phyloP scores from a whole-genome alignment of 2,329 filamentous ascomycete genomes.

The Ascochyta rabiei region DNA sequence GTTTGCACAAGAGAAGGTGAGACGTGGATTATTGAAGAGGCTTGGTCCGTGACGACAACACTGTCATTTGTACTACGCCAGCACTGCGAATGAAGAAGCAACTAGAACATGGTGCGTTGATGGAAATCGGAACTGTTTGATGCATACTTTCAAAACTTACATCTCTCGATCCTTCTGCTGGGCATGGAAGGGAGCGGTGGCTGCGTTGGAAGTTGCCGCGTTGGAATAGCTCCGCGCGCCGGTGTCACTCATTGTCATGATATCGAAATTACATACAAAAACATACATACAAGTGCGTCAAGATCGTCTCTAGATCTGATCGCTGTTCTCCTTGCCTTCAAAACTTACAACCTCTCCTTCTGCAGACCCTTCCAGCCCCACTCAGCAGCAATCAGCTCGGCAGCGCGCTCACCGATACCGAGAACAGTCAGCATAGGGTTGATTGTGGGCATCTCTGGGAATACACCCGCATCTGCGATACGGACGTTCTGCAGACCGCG shows the following conservation, averaged over 20 bases:
- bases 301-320: slow-evolving; percentile 5
- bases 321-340: neutral
- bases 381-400: slow-evolving; percentile 80
- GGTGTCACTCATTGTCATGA: slow-evolving; percentile 15
- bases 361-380: slow-evolving; percentile 68
- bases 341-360: slow-evolving; percentile 58
- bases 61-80: too few species aligned
- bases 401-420: slow-evolving; percentile 80
- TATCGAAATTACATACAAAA: slow-evolving; percentile 16
- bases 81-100: too few species aligned
- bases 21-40: neutral
- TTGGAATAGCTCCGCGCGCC: slow-evolving; percentile 14
- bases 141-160: slow-evolving; percentile 2
- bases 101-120: neutral
- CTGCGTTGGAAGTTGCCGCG: slow-evolving; percentile 12
- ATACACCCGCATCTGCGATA: slow-evolving; percentile 85
- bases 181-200: neutral
- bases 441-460: slow-evolving; percentile 84
- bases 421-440: slow-evolving; percentile 93
- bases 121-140: neutral
- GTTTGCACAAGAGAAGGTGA: neutral
- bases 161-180: neutral
- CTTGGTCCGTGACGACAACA: neutral
- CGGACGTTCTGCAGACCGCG: slow-evolving; percentile 74
- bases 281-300: slow-evolving; percentile 12